A percentile compares a stretch with the other conserved stretches of the same genome.
Evolutionary conservation across 164 flowering plant genomes (phyloP).

Genomic region (Umbilicus rupestris): DNA sequence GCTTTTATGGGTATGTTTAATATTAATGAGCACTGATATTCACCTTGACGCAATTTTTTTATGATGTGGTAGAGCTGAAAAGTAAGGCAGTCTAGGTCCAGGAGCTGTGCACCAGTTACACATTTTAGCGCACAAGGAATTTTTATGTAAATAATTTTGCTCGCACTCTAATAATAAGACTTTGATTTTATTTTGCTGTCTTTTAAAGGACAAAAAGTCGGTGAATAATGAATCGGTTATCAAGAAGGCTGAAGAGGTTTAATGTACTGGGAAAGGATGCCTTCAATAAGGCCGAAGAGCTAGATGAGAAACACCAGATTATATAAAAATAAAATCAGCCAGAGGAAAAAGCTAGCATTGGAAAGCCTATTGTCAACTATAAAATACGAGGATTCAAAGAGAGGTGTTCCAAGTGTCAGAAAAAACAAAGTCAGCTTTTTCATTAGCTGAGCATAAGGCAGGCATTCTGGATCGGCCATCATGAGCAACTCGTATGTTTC

Average conservation of each 20-base stretch:
- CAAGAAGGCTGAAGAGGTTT: slow-evolving; percentile 23
- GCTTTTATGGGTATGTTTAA: slow-evolving; percentile 57
- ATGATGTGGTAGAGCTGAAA: too few species aligned
- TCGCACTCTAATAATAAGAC: not conserved
- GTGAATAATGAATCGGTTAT: slow-evolving; percentile 12
- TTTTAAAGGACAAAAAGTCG: not conserved
- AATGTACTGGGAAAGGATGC: slow-evolving; percentile 27
- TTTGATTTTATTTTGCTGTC: too few species aligned
- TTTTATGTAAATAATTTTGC: not conserved
- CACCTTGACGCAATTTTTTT: too few species aligned
- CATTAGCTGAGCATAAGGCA: slow-evolving; percentile 30
- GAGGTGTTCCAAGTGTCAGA: slow-evolving; percentile 32
- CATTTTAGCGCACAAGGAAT: too few species aligned
- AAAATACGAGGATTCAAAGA: slow-evolving; percentile 26
- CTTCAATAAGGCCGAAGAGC: slow-evolving; percentile 20
- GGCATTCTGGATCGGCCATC: slow-evolving; percentile 28
- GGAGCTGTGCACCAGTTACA: too few species aligned
- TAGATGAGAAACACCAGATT: slow-evolving; percentile 23
- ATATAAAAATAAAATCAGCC: slow-evolving; percentile 24
- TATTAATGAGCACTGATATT: not conserved
- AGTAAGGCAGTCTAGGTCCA: too few species aligned
- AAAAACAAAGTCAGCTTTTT: slow-evolving; percentile 28
- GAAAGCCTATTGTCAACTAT: slow-evolving; percentile 18
- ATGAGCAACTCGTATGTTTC: slow-evolving; percentile 28
- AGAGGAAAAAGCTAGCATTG: slow-evolving; percentile 21